Base-by-base conservation (phyloP, 1,284 basidiomycete genomes). In the Inonotus obliquus region DNA sequence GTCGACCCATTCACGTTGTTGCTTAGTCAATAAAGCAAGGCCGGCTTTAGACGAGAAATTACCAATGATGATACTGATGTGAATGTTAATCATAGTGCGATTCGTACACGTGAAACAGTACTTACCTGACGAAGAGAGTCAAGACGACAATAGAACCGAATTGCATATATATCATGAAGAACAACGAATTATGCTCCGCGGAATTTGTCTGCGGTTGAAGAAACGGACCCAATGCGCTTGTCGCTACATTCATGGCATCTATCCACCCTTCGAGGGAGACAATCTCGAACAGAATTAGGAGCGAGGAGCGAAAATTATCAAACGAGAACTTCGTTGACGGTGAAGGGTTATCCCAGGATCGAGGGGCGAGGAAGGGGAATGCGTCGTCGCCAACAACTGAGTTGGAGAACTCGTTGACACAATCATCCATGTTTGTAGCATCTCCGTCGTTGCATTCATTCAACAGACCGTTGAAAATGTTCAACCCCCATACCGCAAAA, bases 1-100 rank as follows among this genome's bases (percentile, higher is more conserved):
- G 73, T 98, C 94, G 61, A 96, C 91, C 96, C 96, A 99, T 72
- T 96, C 94, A 61, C 91, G 79, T 72, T 98, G 96, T n/a, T 93
- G 83, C 58, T 88, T 84, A 0, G 95, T 98, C 52, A 92, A 77
- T 61, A 91, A 85, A 4, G 90, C 94, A 38, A 84, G 85, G 35
- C 94, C 94, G 5, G 92, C 96, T 69, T 86, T 88, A 21, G 87
- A 85, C 65, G 86, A 87, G 76, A 98, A 98, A 74, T 97, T 97
- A 59, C 91, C 90, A 70, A 98, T 98, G 74, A 98, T 97, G 72
- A 98, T 94, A 77, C 92, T 89, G 32, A 70, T 67, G 68, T 19
- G 38, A 29, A 19, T 51, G 29, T 35, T 21, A 54, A 29, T 21
- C 21, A 59, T n/a, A 29, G 19, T n/a, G 19, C n/a, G 53, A 44